Conservation (phyloP, 345 rosid genomes). For the Brassica rapa region DNA sequence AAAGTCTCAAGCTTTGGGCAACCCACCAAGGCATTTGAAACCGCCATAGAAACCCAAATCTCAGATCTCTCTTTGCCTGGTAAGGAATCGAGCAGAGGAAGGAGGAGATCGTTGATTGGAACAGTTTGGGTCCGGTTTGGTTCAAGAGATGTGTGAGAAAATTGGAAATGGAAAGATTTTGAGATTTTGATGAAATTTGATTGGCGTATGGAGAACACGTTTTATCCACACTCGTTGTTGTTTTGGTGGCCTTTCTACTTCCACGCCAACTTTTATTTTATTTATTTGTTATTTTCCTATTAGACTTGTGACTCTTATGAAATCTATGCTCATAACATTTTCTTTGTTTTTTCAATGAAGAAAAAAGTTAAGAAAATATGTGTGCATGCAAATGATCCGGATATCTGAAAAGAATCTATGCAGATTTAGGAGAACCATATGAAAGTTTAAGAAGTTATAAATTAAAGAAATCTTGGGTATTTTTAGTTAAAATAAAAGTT, state of each 20-base stretch:
- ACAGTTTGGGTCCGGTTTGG: not conserved
- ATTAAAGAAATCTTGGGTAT: not conserved
- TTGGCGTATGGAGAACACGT: constrained; percentile 58
- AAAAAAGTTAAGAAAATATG: not conserved
- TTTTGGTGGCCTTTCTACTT: constrained; percentile 22
- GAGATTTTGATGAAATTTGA: constrained; percentile 46
- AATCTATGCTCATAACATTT: not conserved
- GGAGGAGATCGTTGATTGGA: not conserved
- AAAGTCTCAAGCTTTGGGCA: not conserved
- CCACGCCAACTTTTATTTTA: not conserved
- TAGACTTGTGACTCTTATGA: constrained; percentile 16
- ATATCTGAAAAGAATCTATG: not conserved
- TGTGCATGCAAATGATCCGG: not conserved
- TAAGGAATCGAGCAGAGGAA: not conserved
- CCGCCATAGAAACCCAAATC: not conserved
- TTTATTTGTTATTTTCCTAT: not conserved
- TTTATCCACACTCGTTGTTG: constrained; percentile 58
- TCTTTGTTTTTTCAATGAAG: not conserved
- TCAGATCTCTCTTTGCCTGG: not conserved
- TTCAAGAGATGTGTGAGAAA: not conserved
- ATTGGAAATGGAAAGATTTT: not conserved
- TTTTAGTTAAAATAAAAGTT: not conserved
- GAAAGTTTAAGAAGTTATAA: not conserved
- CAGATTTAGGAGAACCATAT: not conserved
- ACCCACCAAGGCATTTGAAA: not conserved